Base-by-base conservation (phyloP, 441 rosid species). In the Populus trichocarpa region DNA sequence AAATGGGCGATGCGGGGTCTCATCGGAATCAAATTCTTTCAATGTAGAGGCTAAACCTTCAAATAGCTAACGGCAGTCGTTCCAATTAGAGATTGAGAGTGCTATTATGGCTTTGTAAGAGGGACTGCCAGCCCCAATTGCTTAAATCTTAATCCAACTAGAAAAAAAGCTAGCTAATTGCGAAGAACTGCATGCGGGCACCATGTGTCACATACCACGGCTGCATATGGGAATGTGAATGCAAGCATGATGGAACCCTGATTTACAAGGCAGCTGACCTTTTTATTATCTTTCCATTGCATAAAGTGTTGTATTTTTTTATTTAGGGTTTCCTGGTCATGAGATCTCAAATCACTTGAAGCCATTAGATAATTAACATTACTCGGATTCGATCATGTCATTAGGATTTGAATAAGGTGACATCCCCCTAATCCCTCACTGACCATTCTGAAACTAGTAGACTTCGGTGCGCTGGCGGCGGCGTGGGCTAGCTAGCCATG, bases 381-480 rank as follows among this genome's bases (percentile, higher is more conserved):
- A 59, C 75, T 80, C 75, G 68, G 80, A 82, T 80, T 72, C 66
- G 63, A 30, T 69, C 20, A 69, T 35, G 66, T 75, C 67, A 71
- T 72, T 66, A 70, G 72, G 75, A 75, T 70, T 76, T 67, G 2
- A 25, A 57, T 73, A 50, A 75, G 18, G 73, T 73, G 66, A 50
- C 40, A 74, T 76, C 74, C 77, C 38, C 28, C 12, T 26, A 36
- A 26, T 63, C 61, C 20, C 50, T 38, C 76, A 53, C 23, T 69
- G 25, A 26, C 66, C 11, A 59, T 67, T 72, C 23, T 66, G 26
- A 50, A 69, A 46, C 53, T 42, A 66, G 36, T 59, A 67, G 69
- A 72, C 7, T 36, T 14, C 22, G 33, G 23, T 79, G 80, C 77
- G 75, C 73, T 82, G 85, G 84, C 82, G 75, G 78, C 77, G 77